phyloP scores from a whole-genome alignment of 2,329 filamentous ascomycete species.

The Colletotrichum lindemuthianum region DNA sequence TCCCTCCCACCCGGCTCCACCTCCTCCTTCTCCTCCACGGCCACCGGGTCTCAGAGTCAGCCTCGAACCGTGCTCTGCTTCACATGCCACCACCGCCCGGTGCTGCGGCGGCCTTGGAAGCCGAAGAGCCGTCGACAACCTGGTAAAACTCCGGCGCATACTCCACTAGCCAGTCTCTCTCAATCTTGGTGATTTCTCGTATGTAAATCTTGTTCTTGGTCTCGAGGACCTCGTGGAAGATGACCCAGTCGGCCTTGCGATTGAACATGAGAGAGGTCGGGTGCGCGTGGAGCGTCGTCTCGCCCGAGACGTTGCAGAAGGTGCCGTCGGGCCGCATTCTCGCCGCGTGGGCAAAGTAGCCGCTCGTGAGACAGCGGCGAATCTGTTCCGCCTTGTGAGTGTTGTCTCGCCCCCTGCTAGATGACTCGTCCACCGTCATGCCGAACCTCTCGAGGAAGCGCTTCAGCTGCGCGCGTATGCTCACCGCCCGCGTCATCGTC shows the following conservation, averaged over 20 bases:
- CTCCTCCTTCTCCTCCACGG: not conserved
- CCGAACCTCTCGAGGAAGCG: conserved; percentile 89
- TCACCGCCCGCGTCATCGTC: conserved; percentile 81
- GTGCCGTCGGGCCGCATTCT: conserved; percentile 94
- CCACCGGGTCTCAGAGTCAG: conserved; percentile 23
- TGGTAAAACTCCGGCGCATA: conserved; percentile 88
- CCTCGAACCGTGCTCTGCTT: conserved; percentile 38
- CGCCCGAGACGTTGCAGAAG: conserved; percentile 85
- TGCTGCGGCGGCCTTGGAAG: too few species aligned
- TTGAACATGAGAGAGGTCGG: conserved; percentile 96
- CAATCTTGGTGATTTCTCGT: conserved; percentile 90
- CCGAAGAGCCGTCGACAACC: conserved; percentile 50
- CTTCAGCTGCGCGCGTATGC: conserved; percentile 85
- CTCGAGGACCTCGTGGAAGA: conserved; percentile 94
- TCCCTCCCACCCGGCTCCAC: not conserved
- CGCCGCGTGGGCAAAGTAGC: conserved; percentile 93
- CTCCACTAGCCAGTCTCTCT: conserved; percentile 91
- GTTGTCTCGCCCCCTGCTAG: conserved; percentile 46
- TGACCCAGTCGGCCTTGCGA: conserved; percentile 93
- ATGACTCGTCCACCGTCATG: conserved; percentile 73
- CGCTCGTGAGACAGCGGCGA: conserved; percentile 83
- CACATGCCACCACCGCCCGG: not conserved
- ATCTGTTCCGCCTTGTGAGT: conserved; percentile 74
- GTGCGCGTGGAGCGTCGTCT: conserved; percentile 83
- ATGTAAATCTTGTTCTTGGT: conserved; percentile 90